phyloP scores from a whole-genome alignment of 1,284 basidiomycete genomes.

The Cerrena zonata region DNA sequence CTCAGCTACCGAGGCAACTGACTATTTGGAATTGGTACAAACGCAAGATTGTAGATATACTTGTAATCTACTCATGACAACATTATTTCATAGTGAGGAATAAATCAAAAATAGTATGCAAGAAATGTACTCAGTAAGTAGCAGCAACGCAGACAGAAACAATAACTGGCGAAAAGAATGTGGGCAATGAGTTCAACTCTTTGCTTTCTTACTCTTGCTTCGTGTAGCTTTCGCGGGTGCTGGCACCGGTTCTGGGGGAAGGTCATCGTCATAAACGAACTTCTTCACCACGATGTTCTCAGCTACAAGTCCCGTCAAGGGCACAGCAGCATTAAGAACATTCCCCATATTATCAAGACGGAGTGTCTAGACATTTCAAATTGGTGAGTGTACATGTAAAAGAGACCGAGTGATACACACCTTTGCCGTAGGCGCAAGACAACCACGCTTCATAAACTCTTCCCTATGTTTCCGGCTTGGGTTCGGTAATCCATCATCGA shows the following conservation, averaged over 20 bases:
- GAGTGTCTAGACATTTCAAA: slow-evolving; percentile 49
- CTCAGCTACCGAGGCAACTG: slow-evolving; percentile 42
- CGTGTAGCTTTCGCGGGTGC: slow-evolving; percentile 44
- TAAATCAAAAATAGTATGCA: slow-evolving; percentile 1
- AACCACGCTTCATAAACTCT: slow-evolving; percentile 47
- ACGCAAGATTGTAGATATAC: not conserved
- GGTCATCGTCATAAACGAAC: slow-evolving; percentile 77
- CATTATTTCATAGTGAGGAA: not conserved
- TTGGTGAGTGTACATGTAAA: no score
- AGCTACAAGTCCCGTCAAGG: slow-evolving; percentile 55
- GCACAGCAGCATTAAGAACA: slow-evolving; percentile 52
- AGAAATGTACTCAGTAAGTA: not conserved
- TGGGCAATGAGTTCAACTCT: slow-evolving; percentile 18
- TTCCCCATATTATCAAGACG: slow-evolving; percentile 75
- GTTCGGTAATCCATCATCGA: slow-evolving; percentile 54
- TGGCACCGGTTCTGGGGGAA: slow-evolving; percentile 33
- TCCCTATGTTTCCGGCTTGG: slow-evolving; percentile 39
- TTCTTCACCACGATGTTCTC: slow-evolving; percentile 73
- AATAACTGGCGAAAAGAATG: not conserved
- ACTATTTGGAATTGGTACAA: no score
- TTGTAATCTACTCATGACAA: not conserved
- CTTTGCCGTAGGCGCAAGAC: slow-evolving; percentile 61
- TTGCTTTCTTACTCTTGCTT: slow-evolving; percentile 39
- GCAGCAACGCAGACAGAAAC: slow-evolving; percentile 5
- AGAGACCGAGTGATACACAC: slow-evolving; percentile 40